Conservation (phyloP, 2,329 filamentous ascomycete genomes). For the Neofusicoccum cordaticola region DNA sequence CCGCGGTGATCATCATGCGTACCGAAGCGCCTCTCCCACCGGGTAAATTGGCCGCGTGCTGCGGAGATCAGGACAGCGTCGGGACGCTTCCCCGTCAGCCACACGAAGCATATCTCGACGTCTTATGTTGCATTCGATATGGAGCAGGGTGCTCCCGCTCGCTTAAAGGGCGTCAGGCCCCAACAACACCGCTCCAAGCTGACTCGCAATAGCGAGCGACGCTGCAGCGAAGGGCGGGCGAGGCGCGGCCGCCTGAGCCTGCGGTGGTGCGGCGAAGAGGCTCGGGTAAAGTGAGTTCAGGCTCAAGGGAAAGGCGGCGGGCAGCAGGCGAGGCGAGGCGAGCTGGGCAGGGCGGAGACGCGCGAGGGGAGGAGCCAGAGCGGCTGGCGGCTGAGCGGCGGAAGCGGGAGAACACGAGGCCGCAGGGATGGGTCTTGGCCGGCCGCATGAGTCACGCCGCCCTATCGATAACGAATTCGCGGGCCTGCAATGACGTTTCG, state of each 20-base stretch:
- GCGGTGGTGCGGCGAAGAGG: neutral
- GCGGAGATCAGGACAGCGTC: neutral
- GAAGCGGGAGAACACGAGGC: neutral
- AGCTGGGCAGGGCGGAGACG: neutral
- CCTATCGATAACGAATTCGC: neutral
- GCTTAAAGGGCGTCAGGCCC: neutral
- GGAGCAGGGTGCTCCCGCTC: neutral
- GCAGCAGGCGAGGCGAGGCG: neutral
- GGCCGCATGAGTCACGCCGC: neutral
- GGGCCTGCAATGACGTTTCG: neutral
- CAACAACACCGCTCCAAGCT: too few species aligned
- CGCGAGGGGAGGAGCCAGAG: neutral
- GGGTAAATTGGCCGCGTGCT: slow-evolving; percentile 6
- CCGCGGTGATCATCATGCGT: neutral
- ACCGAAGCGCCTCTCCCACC: neutral
- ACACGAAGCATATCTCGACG: slow-evolving; percentile 9
- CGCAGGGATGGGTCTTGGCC: neutral
- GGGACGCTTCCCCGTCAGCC: slow-evolving; percentile 1
- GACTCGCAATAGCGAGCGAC: neutral
- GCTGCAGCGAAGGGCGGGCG: too few species aligned
- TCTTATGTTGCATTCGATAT: slow-evolving; percentile 1
- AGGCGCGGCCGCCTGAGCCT: too few species aligned
- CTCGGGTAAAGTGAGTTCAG: neutral
- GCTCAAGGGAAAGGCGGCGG: neutral
- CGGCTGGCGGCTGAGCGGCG: too few species aligned